Conservation (phyloP, 1,284 basidiomycete species). For the Ustilago curta region DNA sequence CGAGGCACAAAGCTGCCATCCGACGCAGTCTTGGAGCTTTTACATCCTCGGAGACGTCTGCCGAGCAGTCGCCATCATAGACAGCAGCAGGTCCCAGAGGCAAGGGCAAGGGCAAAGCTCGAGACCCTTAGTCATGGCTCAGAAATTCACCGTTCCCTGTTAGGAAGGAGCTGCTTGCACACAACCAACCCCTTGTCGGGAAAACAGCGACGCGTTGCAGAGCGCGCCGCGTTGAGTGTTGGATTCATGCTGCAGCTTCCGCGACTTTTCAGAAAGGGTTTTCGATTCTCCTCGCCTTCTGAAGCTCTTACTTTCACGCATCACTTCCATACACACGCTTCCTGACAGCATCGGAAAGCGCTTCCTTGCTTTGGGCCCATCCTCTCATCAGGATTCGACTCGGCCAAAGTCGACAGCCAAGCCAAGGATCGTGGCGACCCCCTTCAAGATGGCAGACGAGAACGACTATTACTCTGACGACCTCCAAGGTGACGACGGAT, state of each 20-base stretch:
- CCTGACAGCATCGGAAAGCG: neutral
- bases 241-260: constrained; percentile 29
- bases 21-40: constrained; percentile 24
- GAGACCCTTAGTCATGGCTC: no score
- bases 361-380: neutral
- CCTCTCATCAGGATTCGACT: neutral
- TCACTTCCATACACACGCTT: neutral
- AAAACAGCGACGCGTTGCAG: constrained; percentile 25
- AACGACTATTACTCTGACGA: constrained; percentile 57
- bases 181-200: neutral
- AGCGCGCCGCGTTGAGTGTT: constrained; percentile 52
- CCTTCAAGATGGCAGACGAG: constrained; percentile 31
- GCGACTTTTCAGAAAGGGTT: constrained; percentile 2
- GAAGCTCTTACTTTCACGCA: neutral
- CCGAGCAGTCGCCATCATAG: neutral
- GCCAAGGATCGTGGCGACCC: neutral
- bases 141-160: neutral
- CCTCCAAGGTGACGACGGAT: constrained; percentile 49
- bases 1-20: constrained; percentile 23
- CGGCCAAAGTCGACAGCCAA: neutral
- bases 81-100: neutral
- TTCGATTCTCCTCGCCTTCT: neutral
- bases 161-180: neutral
- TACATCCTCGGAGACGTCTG: neutral
- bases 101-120: neutral